Percentiles rank a stretch among this genome's conserved stretches.
These are phyloP conservation scores for Beauveria sp. DNA, from an alignment of 2,329 filamentous ascomycete species.

Conservation along the genomic window DNA sequence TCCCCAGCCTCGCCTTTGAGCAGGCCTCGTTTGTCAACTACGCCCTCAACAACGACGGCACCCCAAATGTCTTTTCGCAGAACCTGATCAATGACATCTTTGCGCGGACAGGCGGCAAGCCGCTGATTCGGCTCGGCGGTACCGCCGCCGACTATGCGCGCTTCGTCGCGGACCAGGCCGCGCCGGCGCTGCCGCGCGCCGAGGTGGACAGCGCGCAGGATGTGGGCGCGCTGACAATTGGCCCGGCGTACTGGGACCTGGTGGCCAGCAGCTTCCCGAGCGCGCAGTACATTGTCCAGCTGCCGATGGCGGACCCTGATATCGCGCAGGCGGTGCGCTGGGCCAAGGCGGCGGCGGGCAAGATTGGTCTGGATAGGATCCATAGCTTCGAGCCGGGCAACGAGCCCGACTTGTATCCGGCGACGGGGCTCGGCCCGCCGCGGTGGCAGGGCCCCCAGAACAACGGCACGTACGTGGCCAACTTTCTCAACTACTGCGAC, in stretches of 20 bases:
- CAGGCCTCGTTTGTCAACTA: conserved; percentile 7
- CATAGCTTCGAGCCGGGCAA: conserved; percentile 30
- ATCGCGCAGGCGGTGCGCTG: conserved; percentile 27
- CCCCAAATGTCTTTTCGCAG: conserved; percentile 24
- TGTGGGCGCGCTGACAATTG: conserved; percentile 27
- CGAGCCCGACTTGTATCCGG: conserved; percentile 26
- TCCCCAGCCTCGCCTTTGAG: conserved; percentile 2
- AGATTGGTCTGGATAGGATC: conserved; percentile 25
- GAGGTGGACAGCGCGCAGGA: conserved; percentile 28
- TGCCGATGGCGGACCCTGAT: conserved; percentile 28
- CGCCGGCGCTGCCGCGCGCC: conserved; percentile 24
- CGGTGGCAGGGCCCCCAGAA: conserved; percentile 25
- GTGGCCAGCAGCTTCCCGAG: conserved; percentile 22
- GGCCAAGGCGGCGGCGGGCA: conserved; percentile 22
- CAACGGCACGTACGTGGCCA: conserved; percentile 28
- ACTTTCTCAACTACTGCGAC: conserved; percentile 26
- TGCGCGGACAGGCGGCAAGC: conserved; percentile 25
- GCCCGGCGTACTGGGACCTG: conserved; percentile 27
- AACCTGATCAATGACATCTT: conserved; percentile 28
- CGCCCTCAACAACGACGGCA: conserved; percentile 19
- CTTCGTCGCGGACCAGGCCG: conserved; percentile 24
- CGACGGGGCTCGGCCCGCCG: conserved; percentile 24
- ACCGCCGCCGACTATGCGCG: conserved; percentile 29
- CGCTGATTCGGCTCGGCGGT: conserved; percentile 28
- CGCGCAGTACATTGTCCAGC: conserved; percentile 28